These are phyloP conservation scores for Fusarium clavum DNA, from an alignment of 2,329 filamentous ascomycete species.

Conservation along the genomic window DNA sequence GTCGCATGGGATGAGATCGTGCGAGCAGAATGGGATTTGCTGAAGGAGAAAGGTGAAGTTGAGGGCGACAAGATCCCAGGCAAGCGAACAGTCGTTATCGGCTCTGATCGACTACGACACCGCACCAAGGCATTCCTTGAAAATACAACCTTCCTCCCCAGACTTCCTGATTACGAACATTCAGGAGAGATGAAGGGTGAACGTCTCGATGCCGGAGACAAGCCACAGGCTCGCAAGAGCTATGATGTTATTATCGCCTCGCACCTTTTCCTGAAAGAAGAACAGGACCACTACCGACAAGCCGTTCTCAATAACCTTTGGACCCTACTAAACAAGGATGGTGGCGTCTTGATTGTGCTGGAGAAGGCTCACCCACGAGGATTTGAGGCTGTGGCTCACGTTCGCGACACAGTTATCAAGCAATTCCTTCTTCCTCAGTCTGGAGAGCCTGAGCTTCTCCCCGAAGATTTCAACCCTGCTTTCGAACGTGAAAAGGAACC, in stretches of 20 bases:
- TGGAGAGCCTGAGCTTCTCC: conserved; percentile 50
- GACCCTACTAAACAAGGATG: conserved; percentile 84
- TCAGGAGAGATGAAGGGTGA: conserved; percentile 68
- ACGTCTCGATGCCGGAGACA: conserved; percentile 68
- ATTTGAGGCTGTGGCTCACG: conserved; percentile 90
- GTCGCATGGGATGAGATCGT: conserved; percentile 83
- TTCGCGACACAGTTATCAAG: conserved; percentile 81
- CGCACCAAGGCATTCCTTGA: conserved; percentile 82
- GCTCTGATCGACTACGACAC: conserved; percentile 78
- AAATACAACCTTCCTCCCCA: conserved; percentile 91
- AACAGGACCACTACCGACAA: conserved; percentile 81
- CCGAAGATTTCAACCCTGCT: conserved; percentile 56
- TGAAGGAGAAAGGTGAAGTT: conserved; percentile 64
- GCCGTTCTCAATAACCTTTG: conserved; percentile 88
- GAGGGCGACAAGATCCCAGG: conserved; percentile 66
- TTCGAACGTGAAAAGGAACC: conserved; percentile 62
- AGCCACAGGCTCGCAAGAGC: conserved; percentile 74
- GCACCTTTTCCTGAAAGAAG: conserved; percentile 80
- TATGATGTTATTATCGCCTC: conserved; percentile 93
- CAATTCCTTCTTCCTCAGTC: conserved; percentile 72
- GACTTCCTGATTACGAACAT: conserved; percentile 87
- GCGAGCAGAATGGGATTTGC: conserved; percentile 81
- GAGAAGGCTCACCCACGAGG: conserved; percentile 93
- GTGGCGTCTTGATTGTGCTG: conserved; percentile 85
- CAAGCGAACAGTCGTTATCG: conserved; percentile 84